Percentiles rank a stretch among this genome's conserved stretches.
These are phyloP conservation scores for Annulohypoxylon truncatum DNA, from an alignment of 2,329 filamentous ascomycete genomes.

Conservation along the genomic window DNA sequence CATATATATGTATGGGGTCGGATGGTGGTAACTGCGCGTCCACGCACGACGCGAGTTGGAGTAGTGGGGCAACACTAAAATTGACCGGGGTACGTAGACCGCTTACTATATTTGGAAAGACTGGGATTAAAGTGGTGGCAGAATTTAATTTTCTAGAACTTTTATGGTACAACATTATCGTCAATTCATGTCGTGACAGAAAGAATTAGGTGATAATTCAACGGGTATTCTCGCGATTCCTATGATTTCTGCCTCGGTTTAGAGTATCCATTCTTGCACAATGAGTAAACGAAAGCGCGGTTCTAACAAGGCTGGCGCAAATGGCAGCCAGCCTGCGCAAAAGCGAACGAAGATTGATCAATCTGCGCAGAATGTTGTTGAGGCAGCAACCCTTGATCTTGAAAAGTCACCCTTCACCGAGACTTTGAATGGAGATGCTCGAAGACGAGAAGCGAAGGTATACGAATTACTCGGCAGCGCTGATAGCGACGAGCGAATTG, in stretches of 20 bases:
- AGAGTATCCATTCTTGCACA: constrained; percentile 5
- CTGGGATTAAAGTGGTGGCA: constrained; percentile 4
- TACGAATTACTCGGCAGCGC: constrained; percentile 73
- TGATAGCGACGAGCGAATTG: constrained; percentile 65
- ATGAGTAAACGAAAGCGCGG: constrained; percentile 61
- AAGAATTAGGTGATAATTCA: neutral
- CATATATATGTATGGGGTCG: no score
- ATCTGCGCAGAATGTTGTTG: constrained; percentile 35
- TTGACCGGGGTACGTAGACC: no score
- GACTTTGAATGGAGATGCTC: constrained; percentile 62
- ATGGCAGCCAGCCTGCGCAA: constrained; percentile 49
- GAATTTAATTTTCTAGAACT: neutral
- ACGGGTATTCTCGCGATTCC: neutral
- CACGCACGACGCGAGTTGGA: neutral
- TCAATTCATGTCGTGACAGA: neutral
- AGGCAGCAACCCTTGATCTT: constrained; percentile 45
- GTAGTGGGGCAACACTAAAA: neutral
- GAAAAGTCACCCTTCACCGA: constrained; percentile 64
- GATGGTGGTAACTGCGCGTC: no score
- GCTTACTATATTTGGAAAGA: constrained; percentile 11
- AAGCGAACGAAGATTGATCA: constrained; percentile 54
- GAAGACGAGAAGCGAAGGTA: constrained; percentile 67
- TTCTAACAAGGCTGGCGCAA: constrained; percentile 46
- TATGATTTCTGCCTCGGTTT: neutral
- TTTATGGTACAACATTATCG: neutral